phyloP scores from a whole-genome alignment of 1,139 yeast genomes.

The Martiniozyma asiatica region DNA sequence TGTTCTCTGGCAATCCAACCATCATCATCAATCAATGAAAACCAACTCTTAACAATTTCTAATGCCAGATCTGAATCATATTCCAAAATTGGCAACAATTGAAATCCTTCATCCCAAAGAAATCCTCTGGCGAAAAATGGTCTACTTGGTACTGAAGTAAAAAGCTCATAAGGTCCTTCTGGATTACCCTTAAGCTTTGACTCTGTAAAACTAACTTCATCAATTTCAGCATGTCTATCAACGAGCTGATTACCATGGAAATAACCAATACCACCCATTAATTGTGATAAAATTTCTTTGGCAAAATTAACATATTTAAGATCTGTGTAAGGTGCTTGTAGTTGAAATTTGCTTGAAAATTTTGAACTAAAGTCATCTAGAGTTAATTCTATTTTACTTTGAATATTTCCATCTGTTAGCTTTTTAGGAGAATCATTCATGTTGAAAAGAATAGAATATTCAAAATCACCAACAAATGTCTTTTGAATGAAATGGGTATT shows the following conservation, averaged over 20 bases:
- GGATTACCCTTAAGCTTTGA: constrained; percentile 37
- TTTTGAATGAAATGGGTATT: constrained; percentile 74
- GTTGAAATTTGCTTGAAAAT: constrained; percentile 42
- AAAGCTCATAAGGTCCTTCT: constrained; percentile 64
- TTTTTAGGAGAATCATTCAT: constrained; percentile 32
- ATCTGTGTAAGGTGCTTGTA: constrained; percentile 43
- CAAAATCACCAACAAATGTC: constrained; percentile 60
- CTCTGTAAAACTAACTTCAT: constrained; percentile 52
- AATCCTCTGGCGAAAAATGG: constrained; percentile 95
- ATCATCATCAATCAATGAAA: constrained; percentile 66
- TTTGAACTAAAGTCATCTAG: constrained; percentile 37
- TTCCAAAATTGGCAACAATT: constrained; percentile 66
- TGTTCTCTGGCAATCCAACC: constrained; percentile 98
- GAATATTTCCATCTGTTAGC: constrained; percentile 30
- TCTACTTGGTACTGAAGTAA: constrained; percentile 82
- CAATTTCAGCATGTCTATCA: constrained; percentile 57
- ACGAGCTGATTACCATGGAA: constrained; percentile 81
- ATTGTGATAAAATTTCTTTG: constrained; percentile 65
- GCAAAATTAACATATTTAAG: constrained; percentile 48
- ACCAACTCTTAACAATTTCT: constrained; percentile 83
- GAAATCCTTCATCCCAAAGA: constrained; percentile 99
- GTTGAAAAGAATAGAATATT: constrained; percentile 59
- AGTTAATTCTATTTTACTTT: constrained; percentile 27
- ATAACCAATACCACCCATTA: constrained; percentile 84
- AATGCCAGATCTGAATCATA: constrained; percentile 79